Percentiles rank a stretch among this genome's conserved stretches.
phyloP scores from a whole-genome alignment of 257 asterid genomes.

The Solanum virginianum region DNA sequence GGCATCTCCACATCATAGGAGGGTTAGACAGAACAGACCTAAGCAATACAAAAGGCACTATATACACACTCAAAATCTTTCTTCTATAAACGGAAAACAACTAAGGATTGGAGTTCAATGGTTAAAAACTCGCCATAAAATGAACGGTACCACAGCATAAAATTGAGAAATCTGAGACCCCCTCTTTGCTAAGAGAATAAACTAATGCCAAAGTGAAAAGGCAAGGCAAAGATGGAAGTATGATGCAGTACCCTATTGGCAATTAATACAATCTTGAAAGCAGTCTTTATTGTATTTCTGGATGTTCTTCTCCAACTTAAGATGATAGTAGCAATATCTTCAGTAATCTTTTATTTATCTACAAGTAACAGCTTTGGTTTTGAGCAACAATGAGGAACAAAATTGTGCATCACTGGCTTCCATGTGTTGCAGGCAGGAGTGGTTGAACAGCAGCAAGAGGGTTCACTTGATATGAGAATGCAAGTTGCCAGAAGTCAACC shows the following conservation, averaged over 20 bases:
- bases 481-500: conserved; percentile 80
- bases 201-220: not conserved
- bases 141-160: not conserved
- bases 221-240: not conserved
- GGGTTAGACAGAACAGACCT: not conserved
- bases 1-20: not conserved
- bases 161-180: not conserved
- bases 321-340: not conserved
- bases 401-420: conserved; percentile 25
- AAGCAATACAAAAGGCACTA: not conserved
- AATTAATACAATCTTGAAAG: not conserved
- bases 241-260: not conserved
- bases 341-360: not conserved
- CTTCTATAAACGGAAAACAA: not conserved
- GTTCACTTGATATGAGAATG: conserved; percentile 89
- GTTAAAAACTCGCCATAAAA: not conserved
- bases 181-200: not conserved
- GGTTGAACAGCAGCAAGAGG: conserved; percentile 90
- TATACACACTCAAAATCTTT: not conserved
- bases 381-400: not conserved
- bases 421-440: conserved; percentile 36
- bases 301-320: not conserved
- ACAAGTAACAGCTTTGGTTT: not conserved
- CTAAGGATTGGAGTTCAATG: not conserved
- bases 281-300: not conserved